These are phyloP conservation scores for Dictyostelium capitatum DNA, from an alignment of 78 protist genomes.

Conservation along the genomic window DNA sequence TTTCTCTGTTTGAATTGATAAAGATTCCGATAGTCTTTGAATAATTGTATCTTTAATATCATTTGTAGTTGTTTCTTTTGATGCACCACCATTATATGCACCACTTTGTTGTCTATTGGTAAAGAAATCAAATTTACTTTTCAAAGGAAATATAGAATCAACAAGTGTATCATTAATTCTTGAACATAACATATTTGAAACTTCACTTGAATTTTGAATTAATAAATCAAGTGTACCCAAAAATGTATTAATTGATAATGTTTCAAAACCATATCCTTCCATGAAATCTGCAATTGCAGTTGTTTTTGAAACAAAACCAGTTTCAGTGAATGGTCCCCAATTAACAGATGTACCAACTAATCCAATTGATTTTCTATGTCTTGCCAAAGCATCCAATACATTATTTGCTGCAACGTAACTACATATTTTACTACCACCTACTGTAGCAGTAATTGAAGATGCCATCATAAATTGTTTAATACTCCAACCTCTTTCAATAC, in stretches of 20 bases:
- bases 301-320: slow-evolving; percentile 45
- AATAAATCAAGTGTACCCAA: background rate
- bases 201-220: background rate
- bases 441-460: slow-evolving; percentile 54
- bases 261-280: background rate
- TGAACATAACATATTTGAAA: background rate
- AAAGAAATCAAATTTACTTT: too few relatives aligned
- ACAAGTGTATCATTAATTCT: background rate
- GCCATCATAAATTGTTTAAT: slow-evolving; percentile 45
- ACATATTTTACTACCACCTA: slow-evolving; percentile 65
- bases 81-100: background rate
- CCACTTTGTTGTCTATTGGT: background rate
- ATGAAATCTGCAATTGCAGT: background rate
- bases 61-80: background rate
- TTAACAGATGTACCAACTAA: slow-evolving; percentile 36
- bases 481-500: background rate
- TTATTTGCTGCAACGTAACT: slow-evolving; percentile 86
- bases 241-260: background rate
- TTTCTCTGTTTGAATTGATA: background rate
- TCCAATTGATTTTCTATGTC: slow-evolving; percentile 38
- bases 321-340: slow-evolving; percentile 66
- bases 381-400: slow-evolving; percentile 71
- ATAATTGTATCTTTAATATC: background rate
- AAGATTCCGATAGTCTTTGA: background rate
- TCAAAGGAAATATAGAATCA: background rate